Conservation (phyloP, 225 moss, liverwort and hornwort species). For the Physcomitrium patens region DNA sequence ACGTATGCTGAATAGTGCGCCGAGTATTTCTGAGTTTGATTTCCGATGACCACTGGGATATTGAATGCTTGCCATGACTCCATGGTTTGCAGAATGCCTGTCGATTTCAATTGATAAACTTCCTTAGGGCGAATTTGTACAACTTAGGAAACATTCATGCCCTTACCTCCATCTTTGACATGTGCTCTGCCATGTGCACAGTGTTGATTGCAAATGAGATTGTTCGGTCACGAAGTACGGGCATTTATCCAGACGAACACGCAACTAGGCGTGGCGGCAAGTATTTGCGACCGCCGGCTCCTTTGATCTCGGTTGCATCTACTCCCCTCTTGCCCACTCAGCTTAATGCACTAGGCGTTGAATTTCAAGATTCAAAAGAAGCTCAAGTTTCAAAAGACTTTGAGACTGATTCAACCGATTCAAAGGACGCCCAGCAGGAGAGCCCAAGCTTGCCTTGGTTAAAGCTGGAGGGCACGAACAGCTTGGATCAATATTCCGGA, state of each 20-base stretch:
- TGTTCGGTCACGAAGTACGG: constrained; percentile 36
- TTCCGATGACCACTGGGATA: neutral
- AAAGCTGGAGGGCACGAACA: constrained; percentile 33
- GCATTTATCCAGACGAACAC: constrained; percentile 29
- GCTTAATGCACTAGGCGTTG: constrained; percentile 20
- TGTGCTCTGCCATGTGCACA: constrained; percentile 31
- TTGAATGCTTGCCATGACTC: neutral
- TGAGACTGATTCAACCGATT: constrained; percentile 21
- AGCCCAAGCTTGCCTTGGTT: constrained; percentile 43
- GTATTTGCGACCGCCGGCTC: constrained; percentile 28
- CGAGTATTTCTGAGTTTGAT: neutral
- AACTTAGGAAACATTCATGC: neutral
- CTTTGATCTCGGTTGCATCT: constrained; percentile 23
- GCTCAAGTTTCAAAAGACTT: constrained; percentile 15
- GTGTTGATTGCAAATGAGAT: constrained; percentile 44
- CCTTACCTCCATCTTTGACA: constrained; percentile 20
- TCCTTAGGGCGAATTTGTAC: neutral
- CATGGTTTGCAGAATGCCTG: neutral
- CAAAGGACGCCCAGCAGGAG: constrained; percentile 33
- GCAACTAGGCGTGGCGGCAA: constrained; percentile 27
- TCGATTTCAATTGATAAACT: neutral
- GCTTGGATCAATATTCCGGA: too few species aligned
- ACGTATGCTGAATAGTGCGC: neutral
- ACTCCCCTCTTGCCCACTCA: constrained; percentile 27
- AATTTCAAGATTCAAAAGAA: constrained; percentile 3